These are phyloP conservation scores for Neonectria neomacrospora DNA, from an alignment of 2,329 filamentous ascomycete species.

Conservation along the genomic window DNA sequence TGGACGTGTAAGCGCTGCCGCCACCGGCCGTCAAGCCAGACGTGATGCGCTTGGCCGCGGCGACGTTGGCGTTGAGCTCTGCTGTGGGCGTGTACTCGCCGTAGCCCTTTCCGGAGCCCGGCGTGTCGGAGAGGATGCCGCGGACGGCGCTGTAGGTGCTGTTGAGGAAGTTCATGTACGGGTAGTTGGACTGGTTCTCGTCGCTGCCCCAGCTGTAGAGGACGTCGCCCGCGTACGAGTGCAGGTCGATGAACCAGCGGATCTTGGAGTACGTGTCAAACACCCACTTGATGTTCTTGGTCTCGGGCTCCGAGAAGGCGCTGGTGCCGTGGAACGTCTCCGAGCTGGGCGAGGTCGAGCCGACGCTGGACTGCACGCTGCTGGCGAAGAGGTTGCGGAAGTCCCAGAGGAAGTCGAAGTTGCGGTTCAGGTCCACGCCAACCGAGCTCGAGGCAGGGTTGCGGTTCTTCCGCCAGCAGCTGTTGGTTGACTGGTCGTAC, in stretches of 20 bases:
- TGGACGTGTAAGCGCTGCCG: conserved; percentile 50
- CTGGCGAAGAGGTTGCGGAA: conserved; percentile 55
- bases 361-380: conserved; percentile 51
- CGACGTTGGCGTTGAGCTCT: conserved; percentile 47
- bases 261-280: conserved; percentile 60
- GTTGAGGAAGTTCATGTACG: conserved; percentile 62
- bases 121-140: conserved; percentile 54
- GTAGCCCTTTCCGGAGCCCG: conserved; percentile 47
- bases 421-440: conserved; percentile 56
- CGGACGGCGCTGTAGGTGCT: conserved; percentile 59
- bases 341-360: conserved; percentile 48
- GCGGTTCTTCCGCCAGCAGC: conserved; percentile 64
- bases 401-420: conserved; percentile 56
- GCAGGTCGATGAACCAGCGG: conserved; percentile 65
- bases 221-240: conserved; percentile 61
- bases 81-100: conserved; percentile 52
- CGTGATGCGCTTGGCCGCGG: conserved; percentile 48
- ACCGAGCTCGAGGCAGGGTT: conserved; percentile 52
- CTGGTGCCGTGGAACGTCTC: conserved; percentile 60
- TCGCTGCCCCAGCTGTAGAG: conserved; percentile 66
- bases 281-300: conserved; percentile 62
- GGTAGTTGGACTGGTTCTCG: conserved; percentile 56
- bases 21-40: conserved; percentile 39
- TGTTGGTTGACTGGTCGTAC: conserved; percentile 58
- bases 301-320: conserved; percentile 63